A percentile compares a stretch with the other conserved stretches of the same genome.
phyloP scores from a whole-genome alignment of 768 basidiomycete species.

The Podaxis sp. region DNA sequence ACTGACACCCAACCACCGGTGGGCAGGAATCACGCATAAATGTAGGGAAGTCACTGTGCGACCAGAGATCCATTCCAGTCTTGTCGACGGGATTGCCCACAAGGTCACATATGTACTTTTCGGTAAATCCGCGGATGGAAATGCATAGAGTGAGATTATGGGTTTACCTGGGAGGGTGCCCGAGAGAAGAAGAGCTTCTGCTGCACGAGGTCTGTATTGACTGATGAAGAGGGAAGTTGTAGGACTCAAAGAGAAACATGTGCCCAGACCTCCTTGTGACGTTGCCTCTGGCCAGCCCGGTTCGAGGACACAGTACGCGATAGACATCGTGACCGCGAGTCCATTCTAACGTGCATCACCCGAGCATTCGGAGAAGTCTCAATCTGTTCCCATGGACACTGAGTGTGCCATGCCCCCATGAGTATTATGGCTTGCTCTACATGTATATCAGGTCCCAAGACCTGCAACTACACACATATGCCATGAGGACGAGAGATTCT shows the following conservation, averaged over 20 bases:
- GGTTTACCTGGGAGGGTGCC: not conserved
- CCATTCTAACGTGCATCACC: no score
- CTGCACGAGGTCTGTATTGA: slow-evolving; percentile 9
- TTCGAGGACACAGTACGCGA: not conserved
- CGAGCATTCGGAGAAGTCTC: no score
- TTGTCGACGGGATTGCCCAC: not conserved
- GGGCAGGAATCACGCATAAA: no score
- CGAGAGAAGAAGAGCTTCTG: not conserved
- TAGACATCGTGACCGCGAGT: no score
- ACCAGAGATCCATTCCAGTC: not conserved
- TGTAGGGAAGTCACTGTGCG: no score
- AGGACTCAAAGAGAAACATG: not conserved
- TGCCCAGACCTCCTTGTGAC: slow-evolving; percentile 1
- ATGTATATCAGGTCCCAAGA: no score
- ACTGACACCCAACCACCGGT: not conserved
- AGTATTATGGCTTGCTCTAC: no score
- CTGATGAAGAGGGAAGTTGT: not conserved
- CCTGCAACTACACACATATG: no score
- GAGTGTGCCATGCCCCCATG: no score
- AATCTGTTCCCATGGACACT: not conserved
- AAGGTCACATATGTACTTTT: not conserved
- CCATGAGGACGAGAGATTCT: no score
- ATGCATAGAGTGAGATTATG: not conserved
- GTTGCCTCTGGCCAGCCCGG: not conserved
- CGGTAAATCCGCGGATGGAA: slow-evolving; percentile 1